Evolutionary conservation across 257 asterid genomes (phyloP), one percentile per base, ranked within the genome.

Genomic region (Solanum sejunctum): DNA sequence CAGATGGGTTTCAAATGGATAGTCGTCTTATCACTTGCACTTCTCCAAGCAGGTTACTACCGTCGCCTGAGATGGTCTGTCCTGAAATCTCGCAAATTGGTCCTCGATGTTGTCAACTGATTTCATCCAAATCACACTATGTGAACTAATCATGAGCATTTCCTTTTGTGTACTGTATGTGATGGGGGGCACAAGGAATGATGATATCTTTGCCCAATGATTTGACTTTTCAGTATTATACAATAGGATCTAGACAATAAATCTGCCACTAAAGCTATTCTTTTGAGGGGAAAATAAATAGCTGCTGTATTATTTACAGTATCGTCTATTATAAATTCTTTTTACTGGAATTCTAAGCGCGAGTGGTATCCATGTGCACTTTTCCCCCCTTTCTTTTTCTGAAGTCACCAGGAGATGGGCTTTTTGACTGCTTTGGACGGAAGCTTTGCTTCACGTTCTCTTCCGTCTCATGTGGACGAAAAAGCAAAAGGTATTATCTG

Each of bases 1-100:
- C 93, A 93, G 96, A 91, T 93, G 94, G 96, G 96, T 72, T 91
- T 93, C 89, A 93, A 93, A 85, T 93, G 94, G 96, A 91, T 91
- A 7, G 86, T 93, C 18, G 93, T 93, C 43, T 77, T 93, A 86
- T 93, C 96, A 8, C 93, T 93, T 21, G 93, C 96, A 67, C 93
- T 93, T 82, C 91, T 93, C 85, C 94, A 91, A 88, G 96, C 93
- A 7, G 95, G 90, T 32, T 93, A 90, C 81, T 89, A 93, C 84
- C 85, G 94, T 36, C 92, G 97, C 58, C 79, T 92, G 90, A 89
- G 69, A 85, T 93, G 95, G 97, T 92, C 95, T 10, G 89, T 91
- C 87, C 71, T 82, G 70, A 93, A 93, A 91, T 92, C 97, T 13
- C 87, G 94, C 82, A 93, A 93, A 89, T 81, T 92, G 90, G 93